These are phyloP conservation scores for Colletotrichum sp. DNA, from an alignment of 2,329 filamentous ascomycete species.

Conservation along the genomic window DNA sequence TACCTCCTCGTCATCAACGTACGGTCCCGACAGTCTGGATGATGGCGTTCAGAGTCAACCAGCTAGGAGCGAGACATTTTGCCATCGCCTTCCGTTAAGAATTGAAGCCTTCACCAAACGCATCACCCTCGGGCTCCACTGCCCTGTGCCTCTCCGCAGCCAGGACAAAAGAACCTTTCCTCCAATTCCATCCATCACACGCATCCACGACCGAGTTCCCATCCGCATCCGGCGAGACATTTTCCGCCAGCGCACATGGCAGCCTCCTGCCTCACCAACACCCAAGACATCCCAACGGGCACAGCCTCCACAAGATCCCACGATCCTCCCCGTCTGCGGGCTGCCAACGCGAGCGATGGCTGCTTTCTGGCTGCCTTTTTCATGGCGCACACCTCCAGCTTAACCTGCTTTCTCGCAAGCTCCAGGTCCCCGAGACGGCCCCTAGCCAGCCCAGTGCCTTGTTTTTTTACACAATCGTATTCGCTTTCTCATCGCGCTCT, in stretches of 20 bases:
- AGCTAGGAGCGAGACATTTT: slow-evolving; percentile 6
- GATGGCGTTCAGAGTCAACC: not conserved
- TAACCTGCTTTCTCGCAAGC: not conserved
- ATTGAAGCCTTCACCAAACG: not conserved
- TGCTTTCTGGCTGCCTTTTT: not conserved
- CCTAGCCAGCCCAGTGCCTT: not conserved
- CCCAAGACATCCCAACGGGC: not conserved
- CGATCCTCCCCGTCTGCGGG: slow-evolving; percentile 1
- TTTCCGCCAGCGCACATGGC: slow-evolving; percentile 13
- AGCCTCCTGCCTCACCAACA: slow-evolving; percentile 11
- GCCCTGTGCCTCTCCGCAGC: not conserved
- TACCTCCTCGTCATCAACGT: slow-evolving; percentile 6
- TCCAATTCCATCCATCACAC: not conserved
- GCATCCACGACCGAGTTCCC: not conserved
- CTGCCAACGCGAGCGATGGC: not conserved
- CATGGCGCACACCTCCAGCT: not conserved
- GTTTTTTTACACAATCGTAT: not conserved
- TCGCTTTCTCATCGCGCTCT: not conserved
- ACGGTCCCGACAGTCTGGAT: slow-evolving; percentile 12
- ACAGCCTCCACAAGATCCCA: slow-evolving; percentile 17
- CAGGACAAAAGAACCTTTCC: not conserved
- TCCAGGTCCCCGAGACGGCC: not conserved
- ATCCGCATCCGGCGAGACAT: slow-evolving; percentile 15
- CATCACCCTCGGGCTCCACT: not conserved
- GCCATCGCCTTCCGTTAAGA: not conserved